phyloP scores from a whole-genome alignment of 2,329 filamentous ascomycete species.

The Botrytis sinoallii region DNA sequence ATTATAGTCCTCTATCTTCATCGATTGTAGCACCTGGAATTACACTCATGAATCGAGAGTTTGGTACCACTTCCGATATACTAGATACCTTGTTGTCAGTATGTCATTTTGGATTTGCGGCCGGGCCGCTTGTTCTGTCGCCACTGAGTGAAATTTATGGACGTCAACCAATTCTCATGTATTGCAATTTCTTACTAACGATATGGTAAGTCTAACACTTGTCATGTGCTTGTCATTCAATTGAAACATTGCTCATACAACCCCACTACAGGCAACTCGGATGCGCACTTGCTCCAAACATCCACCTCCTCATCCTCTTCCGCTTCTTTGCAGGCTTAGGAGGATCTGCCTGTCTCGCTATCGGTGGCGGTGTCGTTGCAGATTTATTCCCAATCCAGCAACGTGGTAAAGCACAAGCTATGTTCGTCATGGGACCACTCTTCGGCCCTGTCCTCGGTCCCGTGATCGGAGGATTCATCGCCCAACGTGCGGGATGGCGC shows the following conservation, averaged over 20 bases:
- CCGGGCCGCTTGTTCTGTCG: conserved; percentile 56
- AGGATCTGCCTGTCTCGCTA: conserved; percentile 45
- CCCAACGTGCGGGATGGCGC: conserved; percentile 39
- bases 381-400: conserved; percentile 60
- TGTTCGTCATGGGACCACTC: conserved; percentile 44
- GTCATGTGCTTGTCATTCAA: conserved; percentile 53
- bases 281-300: conserved; percentile 48
- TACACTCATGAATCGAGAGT: conserved; percentile 26
- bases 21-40: conserved; percentile 46
- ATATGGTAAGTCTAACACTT: conserved; percentile 34
- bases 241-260: conserved; percentile 42
- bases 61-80: conserved; percentile 23
- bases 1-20: conserved; percentile 35
- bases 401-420: conserved; percentile 56
- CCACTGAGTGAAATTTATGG: conserved; percentile 64
- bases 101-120: conserved; percentile 58
- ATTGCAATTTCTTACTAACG: conserved; percentile 44
- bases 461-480: conserved; percentile 38
- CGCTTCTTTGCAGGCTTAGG: conserved; percentile 57
- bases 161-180: conserved; percentile 50
- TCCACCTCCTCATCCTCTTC: conserved; percentile 52
- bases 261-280: conserved; percentile 44
- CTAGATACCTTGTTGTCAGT: conserved; percentile 25
- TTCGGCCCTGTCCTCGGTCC: conserved; percentile 38
- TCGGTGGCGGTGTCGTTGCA: conserved; percentile 59